Evolutionary conservation across 1,139 yeast genomes (phyloP).

Genomic region (Scheffersomyces parashehatae): DNA sequence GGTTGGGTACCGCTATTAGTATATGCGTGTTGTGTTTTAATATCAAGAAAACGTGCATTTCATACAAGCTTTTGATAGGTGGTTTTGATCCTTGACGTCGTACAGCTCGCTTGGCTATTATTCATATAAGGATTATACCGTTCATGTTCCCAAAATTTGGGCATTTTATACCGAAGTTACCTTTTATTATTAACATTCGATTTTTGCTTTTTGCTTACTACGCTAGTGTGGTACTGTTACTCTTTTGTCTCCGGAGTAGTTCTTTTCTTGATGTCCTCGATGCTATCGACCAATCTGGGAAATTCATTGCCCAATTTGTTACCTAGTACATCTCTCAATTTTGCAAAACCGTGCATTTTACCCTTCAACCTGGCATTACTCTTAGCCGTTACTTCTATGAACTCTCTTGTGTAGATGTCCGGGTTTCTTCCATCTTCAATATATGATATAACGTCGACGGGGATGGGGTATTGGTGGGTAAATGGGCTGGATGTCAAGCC

Average conservation of each 20-base stretch:
- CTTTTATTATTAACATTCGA: too few species aligned
- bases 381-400: conserved; percentile 86
- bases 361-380: conserved; percentile 89
- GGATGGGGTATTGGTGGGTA: conserved; percentile 51
- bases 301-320: conserved; percentile 71
- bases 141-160: too few species aligned
- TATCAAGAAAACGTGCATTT: too few species aligned
- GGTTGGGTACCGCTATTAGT: too few species aligned
- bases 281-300: conserved; percentile 64
- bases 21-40: too few species aligned
- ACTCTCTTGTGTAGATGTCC: conserved; percentile 93
- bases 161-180: too few species aligned
- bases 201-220: too few species aligned
- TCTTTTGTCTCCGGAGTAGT: conserved; percentile 17
- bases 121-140: too few species aligned
- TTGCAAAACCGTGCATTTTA: conserved; percentile 62
- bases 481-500: conserved; percentile 35
- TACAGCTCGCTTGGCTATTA: too few species aligned
- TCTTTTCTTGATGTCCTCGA: conserved; percentile 50
- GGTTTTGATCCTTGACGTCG: too few species aligned
- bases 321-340: conserved; percentile 64
- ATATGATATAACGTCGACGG: conserved; percentile 76
- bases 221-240: background rate
- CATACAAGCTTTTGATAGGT: too few species aligned
- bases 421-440: conserved; percentile 97